Percentiles rank a stretch among this genome's conserved stretches.
Evolutionary conservation across 208 protist species (phyloP).

Genomic region (Phytomonas serpens): DNA sequence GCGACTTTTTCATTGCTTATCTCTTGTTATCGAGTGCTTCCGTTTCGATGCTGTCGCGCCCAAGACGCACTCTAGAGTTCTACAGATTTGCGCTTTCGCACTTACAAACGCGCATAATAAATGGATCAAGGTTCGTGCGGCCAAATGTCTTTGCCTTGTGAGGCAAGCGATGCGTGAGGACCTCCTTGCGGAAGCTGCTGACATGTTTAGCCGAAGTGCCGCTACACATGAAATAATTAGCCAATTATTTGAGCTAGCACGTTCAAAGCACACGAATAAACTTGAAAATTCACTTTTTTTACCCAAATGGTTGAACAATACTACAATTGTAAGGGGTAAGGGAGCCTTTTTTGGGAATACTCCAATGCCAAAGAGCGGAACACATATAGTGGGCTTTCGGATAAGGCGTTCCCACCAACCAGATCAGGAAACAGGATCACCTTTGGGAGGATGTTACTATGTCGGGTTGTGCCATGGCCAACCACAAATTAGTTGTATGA

Average conservation of each 20-base stretch:
- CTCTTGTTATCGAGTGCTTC: conserved; percentile 71
- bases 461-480: conserved; percentile 71
- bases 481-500: conserved; percentile 54
- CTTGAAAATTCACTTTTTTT: conserved; percentile 22
- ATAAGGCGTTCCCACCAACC: conserved; percentile 57
- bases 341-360: conserved; percentile 61
- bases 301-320: conserved; percentile 49
- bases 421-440: conserved; percentile 47
- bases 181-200: conserved; percentile 37
- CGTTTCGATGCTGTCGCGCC: conserved; percentile 58
- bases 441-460: conserved; percentile 87
- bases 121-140: conserved; percentile 59
- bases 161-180: conserved; percentile 44
- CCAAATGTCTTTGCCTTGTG: conserved; percentile 46
- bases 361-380: conserved; percentile 57
- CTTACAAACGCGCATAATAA: conserved; percentile 49
- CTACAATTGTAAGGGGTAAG: conserved; percentile 52
- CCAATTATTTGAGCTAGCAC: conserved; percentile 53
- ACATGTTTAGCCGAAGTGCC: conserved; percentile 24
- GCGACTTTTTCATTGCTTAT: conserved; percentile 64
- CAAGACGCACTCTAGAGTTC: conserved; percentile 46
- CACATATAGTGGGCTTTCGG: conserved; percentile 74
- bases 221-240: conserved; percentile 44
- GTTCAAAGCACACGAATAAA: conserved; percentile 27
- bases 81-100: conserved; percentile 64